phyloP scores from a whole-genome alignment of 768 basidiomycete genomes.

The Neoboletus brunneissimus region DNA sequence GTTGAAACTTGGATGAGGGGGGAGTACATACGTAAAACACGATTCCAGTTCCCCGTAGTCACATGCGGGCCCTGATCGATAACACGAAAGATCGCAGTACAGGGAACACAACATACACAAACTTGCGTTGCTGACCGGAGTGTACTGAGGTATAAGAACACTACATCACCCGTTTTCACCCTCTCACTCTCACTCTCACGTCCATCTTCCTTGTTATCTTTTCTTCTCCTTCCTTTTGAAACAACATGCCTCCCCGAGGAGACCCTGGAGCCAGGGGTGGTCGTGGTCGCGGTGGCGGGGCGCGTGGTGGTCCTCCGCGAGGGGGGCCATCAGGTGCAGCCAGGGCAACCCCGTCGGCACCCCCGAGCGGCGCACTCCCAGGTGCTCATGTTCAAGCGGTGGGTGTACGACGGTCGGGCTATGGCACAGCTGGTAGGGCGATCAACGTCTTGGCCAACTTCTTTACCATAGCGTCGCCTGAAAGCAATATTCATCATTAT shows the following conservation, averaged over 20 bases:
- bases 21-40: conserved; percentile 7
- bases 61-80: conserved; percentile 17
- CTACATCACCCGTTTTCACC: conserved; percentile 1
- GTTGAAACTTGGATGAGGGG: conserved; percentile 39
- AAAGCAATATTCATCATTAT: conserved; percentile 69
- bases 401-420: conserved; percentile 67
- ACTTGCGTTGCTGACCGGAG: conserved; percentile 10
- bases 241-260: conserved; percentile 40
- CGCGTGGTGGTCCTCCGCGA: conserved; percentile 31
- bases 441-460: conserved; percentile 55
- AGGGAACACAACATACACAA: conserved; percentile 28
- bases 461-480: conserved; percentile 59
- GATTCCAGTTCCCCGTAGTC: not conserved
- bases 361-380: conserved; percentile 34
- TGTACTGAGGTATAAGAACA: conserved; percentile 20
- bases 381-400: conserved; percentile 46
- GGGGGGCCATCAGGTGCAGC: conserved; percentile 24
- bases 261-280: conserved; percentile 26
- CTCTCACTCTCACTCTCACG: conserved; percentile 19
- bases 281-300: conserved; percentile 27
- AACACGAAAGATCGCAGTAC: conserved; percentile 9
- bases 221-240: not conserved
- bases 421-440: conserved; percentile 52
- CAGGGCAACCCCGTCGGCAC: conserved; percentile 18
- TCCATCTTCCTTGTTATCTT: conserved; percentile 12